Evolutionary conservation across 2,329 filamentous ascomycete species (phyloP), one percentile per base, ranked within the genome.

Genomic region (Exophiala phaeomuriformis): DNA sequence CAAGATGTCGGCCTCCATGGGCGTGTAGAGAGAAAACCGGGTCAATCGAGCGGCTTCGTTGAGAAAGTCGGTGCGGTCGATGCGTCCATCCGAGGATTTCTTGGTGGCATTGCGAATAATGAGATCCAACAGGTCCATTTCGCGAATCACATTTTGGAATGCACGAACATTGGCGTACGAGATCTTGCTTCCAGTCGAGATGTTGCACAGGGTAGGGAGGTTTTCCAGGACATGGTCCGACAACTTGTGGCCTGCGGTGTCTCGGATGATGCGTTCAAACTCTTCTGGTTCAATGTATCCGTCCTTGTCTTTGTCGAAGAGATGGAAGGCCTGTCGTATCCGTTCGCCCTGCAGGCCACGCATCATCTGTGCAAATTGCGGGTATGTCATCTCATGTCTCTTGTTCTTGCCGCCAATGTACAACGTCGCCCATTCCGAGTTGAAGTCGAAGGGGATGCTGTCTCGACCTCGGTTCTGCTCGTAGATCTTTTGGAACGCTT

Each of bases 1-100:
- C 39, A 98, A 81, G 59, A 98, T 95, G 67, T 98, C 93, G 39
- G 91, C 90, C 72, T 98, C 93, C 90, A 97, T 96, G 8, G 93
- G 93, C 0, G 93, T 97, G 72, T 97, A 96, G 35, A 94, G 81
- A 8, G 90, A 94, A 76, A 96, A 98, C 59, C 93, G 85, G 28
- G 91, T 95, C 65, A 93, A 84, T 60, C 85, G 85, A 42, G 91
- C 85, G 7, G 93, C 91, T 75, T 96, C 90, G 70, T 95, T 91
- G 59, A 97, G 75, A 73, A 98, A 98, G 66, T 97, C 93, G 41
- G 89, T 81, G 49, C 90, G 83, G 3, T 91, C 96, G 67, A 98
- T 97, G 75, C 89, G 95, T 67, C 90, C 89, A 69, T 98, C 93
- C 7, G 74, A 63, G 69, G 88, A 94, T 75, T 90, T 90, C 64